A percentile compares a stretch with the other conserved stretches of the same genome.
phyloP scores from a whole-genome alignment of 1,139 yeast species.

The Schwanniomyces etchellsii region DNA sequence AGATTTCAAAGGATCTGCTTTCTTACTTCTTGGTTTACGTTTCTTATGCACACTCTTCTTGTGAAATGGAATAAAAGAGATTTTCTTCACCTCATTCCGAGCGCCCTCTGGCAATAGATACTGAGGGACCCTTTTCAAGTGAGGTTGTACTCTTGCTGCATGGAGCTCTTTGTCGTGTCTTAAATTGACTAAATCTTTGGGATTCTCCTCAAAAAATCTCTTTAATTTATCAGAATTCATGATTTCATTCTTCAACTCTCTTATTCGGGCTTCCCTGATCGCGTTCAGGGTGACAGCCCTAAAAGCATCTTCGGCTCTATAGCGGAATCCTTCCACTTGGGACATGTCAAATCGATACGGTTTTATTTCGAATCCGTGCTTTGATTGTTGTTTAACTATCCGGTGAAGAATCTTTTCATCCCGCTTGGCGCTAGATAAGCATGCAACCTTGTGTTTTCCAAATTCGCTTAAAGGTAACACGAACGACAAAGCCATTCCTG shows the following conservation, averaged over 20 bases:
- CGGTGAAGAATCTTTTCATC: constrained; percentile 83
- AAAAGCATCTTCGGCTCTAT: constrained; percentile 96
- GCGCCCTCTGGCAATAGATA: constrained; percentile 83
- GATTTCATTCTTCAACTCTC: constrained; percentile 83
- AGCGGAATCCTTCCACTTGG: constrained; percentile 93
- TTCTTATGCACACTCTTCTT: constrained; percentile 47
- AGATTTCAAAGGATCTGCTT: constrained; percentile 68
- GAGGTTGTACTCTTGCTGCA: constrained; percentile 75
- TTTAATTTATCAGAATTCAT: constrained; percentile 85
- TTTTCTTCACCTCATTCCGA: constrained; percentile 49
- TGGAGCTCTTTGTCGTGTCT: constrained; percentile 91
- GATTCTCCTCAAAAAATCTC: constrained; percentile 95
- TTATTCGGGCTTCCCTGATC: constrained; percentile 88
- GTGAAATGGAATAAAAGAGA: constrained; percentile 76
- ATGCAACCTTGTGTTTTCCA: constrained; percentile 85
- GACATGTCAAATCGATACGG: constrained; percentile 91
- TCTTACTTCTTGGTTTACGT: constrained; percentile 31
- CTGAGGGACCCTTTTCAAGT: constrained; percentile 88
- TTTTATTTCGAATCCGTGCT: constrained; percentile 63
- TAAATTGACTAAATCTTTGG: constrained; percentile 84
- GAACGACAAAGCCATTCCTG: constrained; percentile 93
- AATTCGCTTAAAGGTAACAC: constrained; percentile 79
- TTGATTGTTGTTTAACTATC: constrained; percentile 71
- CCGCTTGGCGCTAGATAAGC: constrained; percentile 61
- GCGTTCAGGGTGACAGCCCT: constrained; percentile 89